A percentile compares a stretch with the other conserved stretches of the same genome.
Evolutionary conservation across 2,329 filamentous ascomycete genomes (phyloP).

Genomic region (Colletotrichum zoysiae): DNA sequence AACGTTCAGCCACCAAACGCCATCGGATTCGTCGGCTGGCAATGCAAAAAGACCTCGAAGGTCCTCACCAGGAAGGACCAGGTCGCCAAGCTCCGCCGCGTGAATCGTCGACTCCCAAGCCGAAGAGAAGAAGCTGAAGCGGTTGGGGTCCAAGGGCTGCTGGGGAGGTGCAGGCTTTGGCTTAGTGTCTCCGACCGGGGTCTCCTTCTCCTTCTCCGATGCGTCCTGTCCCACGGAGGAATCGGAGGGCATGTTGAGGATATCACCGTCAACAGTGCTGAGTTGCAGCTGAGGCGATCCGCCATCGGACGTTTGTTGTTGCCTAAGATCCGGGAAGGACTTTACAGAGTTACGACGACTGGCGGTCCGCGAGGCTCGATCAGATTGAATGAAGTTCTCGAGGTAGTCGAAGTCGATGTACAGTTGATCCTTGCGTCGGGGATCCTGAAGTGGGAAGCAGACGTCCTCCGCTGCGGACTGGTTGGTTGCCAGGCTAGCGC

Average conservation of each 20-base stretch:
- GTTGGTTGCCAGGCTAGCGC: conserved; percentile 71
- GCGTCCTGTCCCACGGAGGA: conserved; percentile 52
- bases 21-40: conserved; percentile 73
- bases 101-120: conserved; percentile 95
- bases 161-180: conserved; percentile 45
- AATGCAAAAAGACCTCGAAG: conserved; percentile 87
- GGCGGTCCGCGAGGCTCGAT: conserved; percentile 62
- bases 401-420: conserved; percentile 94
- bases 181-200: conserved; percentile 54
- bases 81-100: conserved; percentile 86
- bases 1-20: conserved; percentile 99
- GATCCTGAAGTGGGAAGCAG: conserved; percentile 85
- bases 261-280: conserved; percentile 68
- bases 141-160: conserved; percentile 73
- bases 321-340: conserved; percentile 73
- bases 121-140: conserved; percentile 97
- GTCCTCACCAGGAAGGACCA: conserved; percentile 89
- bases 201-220: conserved; percentile 65
- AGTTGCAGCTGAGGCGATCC: conserved; percentile 52
- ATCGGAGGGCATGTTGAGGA: conserved; percentile 65
- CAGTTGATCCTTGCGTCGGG: conserved; percentile 76
- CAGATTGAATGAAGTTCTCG: conserved; percentile 85
- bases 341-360: conserved; percentile 63
- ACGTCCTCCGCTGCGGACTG: conserved; percentile 88
- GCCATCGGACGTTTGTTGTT: conserved; percentile 49